Evolutionary conservation across 2,329 filamentous ascomycete genomes (phyloP).

Genomic region (Pyrenophora graminea): DNA sequence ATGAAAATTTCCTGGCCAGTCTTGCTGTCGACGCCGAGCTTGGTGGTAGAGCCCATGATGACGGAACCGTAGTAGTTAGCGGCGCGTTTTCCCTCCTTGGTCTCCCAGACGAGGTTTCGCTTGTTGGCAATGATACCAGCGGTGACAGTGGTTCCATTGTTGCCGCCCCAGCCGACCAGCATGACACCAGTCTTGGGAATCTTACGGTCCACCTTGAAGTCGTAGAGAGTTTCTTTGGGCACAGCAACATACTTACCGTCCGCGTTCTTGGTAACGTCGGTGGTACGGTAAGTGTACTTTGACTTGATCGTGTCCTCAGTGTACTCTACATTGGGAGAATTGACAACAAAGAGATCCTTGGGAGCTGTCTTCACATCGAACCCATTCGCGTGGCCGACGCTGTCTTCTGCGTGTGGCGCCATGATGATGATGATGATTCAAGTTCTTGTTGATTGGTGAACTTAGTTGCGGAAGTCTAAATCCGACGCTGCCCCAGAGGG

Average conservation of each 20-base stretch:
- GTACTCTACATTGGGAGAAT: slow-evolving; percentile 91
- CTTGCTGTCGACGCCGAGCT: slow-evolving; percentile 85
- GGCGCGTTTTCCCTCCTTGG: slow-evolving; percentile 79
- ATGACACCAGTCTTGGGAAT: slow-evolving; percentile 94
- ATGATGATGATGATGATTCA: slow-evolving; percentile 59
- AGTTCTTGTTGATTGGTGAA: slow-evolving; percentile 32
- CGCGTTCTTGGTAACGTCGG: slow-evolving; percentile 71
- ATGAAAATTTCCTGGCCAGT: slow-evolving; percentile 92
- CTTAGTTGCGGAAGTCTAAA: slow-evolving; percentile 51
- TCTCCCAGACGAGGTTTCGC: slow-evolving; percentile 84
- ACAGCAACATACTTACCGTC: slow-evolving; percentile 80
- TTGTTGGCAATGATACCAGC: slow-evolving; percentile 97
- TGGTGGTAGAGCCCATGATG: slow-evolving; percentile 95
- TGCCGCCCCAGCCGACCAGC: slow-evolving; percentile 96
- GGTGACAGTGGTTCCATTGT: slow-evolving; percentile 97
- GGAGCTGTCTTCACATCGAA: slow-evolving; percentile 50
- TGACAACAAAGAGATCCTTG: slow-evolving; percentile 77
- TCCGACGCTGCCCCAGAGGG: slow-evolving; percentile 79
- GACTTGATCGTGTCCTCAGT: slow-evolving; percentile 85
- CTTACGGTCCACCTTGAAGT: slow-evolving; percentile 96
- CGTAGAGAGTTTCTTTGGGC: slow-evolving; percentile 86
- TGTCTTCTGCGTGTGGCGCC: slow-evolving; percentile 88
- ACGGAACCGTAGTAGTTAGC: slow-evolving; percentile 99
- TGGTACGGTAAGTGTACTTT: slow-evolving; percentile 97
- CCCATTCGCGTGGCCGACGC: slow-evolving; percentile 60